Evolutionary conservation across 1,284 basidiomycete species (phyloP), one percentile per base, ranked within the genome.

Genomic region (Puccinia polysora): DNA sequence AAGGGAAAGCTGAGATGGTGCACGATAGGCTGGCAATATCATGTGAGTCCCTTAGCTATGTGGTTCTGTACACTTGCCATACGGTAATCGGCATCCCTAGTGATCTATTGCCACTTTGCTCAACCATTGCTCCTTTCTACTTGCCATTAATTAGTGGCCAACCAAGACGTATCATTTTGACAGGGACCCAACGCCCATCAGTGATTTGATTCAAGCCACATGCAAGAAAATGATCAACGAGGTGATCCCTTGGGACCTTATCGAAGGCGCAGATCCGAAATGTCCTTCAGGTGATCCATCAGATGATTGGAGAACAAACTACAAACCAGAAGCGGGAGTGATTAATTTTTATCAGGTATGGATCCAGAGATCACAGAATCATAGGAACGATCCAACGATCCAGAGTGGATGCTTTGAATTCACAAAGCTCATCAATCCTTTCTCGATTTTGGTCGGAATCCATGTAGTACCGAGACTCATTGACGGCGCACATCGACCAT

Each of bases 131-230:
- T 56, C 4, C 30, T 18, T 6, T 18, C 8, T 30, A 25, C 25
- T 6, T 47, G 20, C n/a, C 38, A 20, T 20, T 38, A 32, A 25
- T 23, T 18, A 58, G 56, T 69, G 65, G 65, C 43, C 53, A 34
- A 69, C 65, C 8, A 69, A 69, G 28, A 69, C 65, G 3, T 69
- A 69, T 59, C 65, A 69, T 30, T 69, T 69, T 34, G 65, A 69
- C 32, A 59, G 55, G 23, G 53, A 56, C n/a, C 65, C 65, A 6
- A 59, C 65, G 7, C 65, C 53, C 2, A 69, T 69, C 23, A 69
- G 65, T 23, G 23, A 69, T 23, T 45, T 59, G 47, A 45, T 69
- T 23, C 50, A 45, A 36, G 56, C 65, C 20, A 59, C 43, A 4
- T 56, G 65, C 32, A 69, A 32, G 18, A 58, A 47, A 10, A 30